phyloP scores from a whole-genome alignment of 2,329 filamentous ascomycete genomes.

The Cadophora sp. region DNA sequence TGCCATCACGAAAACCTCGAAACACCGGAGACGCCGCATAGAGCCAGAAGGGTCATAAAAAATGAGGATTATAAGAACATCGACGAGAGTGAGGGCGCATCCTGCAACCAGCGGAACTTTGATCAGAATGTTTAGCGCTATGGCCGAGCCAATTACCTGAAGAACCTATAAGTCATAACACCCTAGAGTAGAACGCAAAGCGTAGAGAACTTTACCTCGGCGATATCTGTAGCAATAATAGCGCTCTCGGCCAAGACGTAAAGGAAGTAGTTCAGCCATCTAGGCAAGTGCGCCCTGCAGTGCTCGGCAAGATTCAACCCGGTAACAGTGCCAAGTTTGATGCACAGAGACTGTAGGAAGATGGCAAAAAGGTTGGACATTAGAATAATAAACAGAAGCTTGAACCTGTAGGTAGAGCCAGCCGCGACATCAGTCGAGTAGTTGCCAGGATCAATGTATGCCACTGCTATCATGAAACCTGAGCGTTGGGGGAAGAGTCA shows the following conservation, averaged over 20 bases:
- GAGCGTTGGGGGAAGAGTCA: slow-evolving; percentile 4
- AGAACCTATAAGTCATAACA: too few species aligned
- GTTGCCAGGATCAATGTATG: slow-evolving; percentile 54
- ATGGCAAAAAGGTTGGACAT: slow-evolving; percentile 65
- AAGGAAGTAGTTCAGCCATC: slow-evolving; percentile 59
- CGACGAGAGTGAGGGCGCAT: slow-evolving; percentile 71
- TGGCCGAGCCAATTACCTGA: slow-evolving; percentile 67
- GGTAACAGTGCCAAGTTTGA: slow-evolving; percentile 61
- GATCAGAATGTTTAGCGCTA: slow-evolving; percentile 70
- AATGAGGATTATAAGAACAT: slow-evolving; percentile 70
- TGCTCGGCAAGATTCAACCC: slow-evolving; percentile 60
- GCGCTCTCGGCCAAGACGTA: slow-evolving; percentile 61
- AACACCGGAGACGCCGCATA: slow-evolving; percentile 65
- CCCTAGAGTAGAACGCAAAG: too few species aligned
- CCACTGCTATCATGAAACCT: slow-evolving; percentile 43
- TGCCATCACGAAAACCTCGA: slow-evolving; percentile 67
- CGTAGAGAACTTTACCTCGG: slow-evolving; percentile 48
- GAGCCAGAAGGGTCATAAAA: slow-evolving; percentile 66
- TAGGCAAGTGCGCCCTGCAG: slow-evolving; percentile 55
- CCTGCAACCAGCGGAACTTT: slow-evolving; percentile 70
- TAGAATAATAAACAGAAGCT: slow-evolving; percentile 60
- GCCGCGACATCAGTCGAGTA: slow-evolving; percentile 64
- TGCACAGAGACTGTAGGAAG: slow-evolving; percentile 61
- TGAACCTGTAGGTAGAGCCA: slow-evolving; percentile 59
- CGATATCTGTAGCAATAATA: slow-evolving; percentile 65